Base-by-base conservation (phyloP, 169 alveolate species). In the Plasmodium falciparum region DNA sequence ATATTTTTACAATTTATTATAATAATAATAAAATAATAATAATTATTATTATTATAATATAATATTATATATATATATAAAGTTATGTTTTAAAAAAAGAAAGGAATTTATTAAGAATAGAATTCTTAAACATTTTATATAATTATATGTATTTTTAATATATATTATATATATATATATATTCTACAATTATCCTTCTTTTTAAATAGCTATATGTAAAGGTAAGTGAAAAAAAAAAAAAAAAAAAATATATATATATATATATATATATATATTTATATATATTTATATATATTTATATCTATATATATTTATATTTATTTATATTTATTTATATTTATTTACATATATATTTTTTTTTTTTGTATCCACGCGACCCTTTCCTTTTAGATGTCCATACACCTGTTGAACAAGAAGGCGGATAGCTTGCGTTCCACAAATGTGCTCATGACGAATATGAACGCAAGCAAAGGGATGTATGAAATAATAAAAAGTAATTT, bases 391-490 rank as follows among this genome's bases (percentile, higher is more conserved):
- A 95, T 95, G 97, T 74, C 97, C 6, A 96, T 96, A 49, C 92
- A 94, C 26, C 92, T 96, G 26, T 92, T 98, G 61, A 98, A 98
- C 93, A 94, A 97, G 49, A 97, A 97, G 93, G 99, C 99, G 59
- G 99, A 98, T 86, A 97, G 98, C 88, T 95, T 99, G 69, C 97
- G 97, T 80, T 95, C 98, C 74, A 95, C 98, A 9, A 97, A 98
- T 63, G 99, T 99, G 24, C 94, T 99, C 54, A 97, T 98, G 15
- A 98, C 98, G 88, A 99, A 98, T 94, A 95, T 97, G 71, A 97
- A 97, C 83, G 99, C 99, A 0, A 99, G 99, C 26, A 96, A 97
- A 78, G 99, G 99, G 52, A 97, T 99, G 70, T 97, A 97, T 91
- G 99, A 97, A 80, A 99, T 99, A 67, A 95, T 99, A 63, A 98